These are phyloP conservation scores for Borealophlyctis nickersoniae DNA, from an alignment of 192 early-diverging fungal genomes.

Conservation along the genomic window DNA sequence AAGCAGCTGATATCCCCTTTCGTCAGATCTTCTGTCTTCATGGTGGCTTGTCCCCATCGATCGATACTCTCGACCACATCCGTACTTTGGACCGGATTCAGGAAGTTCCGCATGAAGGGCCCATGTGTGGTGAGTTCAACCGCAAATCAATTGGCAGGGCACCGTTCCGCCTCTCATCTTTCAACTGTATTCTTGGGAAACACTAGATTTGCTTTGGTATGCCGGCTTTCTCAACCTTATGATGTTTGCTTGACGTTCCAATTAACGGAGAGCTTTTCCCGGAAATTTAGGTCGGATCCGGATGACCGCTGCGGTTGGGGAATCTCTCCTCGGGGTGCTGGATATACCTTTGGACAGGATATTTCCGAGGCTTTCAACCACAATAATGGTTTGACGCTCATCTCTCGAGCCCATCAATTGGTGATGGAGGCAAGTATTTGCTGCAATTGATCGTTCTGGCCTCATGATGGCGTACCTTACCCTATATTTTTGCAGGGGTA, in stretches of 20 bases:
- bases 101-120: slow-evolving; percentile 97
- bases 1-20: background rate
- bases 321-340: slow-evolving; percentile 92
- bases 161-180: background rate
- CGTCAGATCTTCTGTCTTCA: slow-evolving; percentile 87
- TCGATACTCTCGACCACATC: slow-evolving; percentile 94
- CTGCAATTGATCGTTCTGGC: no score
- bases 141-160: background rate
- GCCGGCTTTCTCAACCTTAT: background rate
- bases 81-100: slow-evolving; percentile 92
- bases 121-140: slow-evolving; percentile 72
- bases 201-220: slow-evolving; percentile 1
- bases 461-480: slow-evolving; percentile 1
- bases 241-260: background rate
- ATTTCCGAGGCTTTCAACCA: slow-evolving; percentile 77
- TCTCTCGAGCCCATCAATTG: slow-evolving; percentile 96
- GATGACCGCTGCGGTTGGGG: slow-evolving; percentile 89
- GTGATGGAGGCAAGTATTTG: slow-evolving; percentile 79
- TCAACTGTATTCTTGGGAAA: background rate
- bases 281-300: slow-evolving; percentile 78
- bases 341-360: slow-evolving; percentile 96
- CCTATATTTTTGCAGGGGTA: slow-evolving; percentile 78
- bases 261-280: background rate
- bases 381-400: slow-evolving; percentile 95
- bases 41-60: slow-evolving; percentile 88